Evolutionary conservation across 2,329 filamentous ascomycete species (phyloP), one percentile per base, ranked within the genome.

Genomic region (Microsporum canis): DNA sequence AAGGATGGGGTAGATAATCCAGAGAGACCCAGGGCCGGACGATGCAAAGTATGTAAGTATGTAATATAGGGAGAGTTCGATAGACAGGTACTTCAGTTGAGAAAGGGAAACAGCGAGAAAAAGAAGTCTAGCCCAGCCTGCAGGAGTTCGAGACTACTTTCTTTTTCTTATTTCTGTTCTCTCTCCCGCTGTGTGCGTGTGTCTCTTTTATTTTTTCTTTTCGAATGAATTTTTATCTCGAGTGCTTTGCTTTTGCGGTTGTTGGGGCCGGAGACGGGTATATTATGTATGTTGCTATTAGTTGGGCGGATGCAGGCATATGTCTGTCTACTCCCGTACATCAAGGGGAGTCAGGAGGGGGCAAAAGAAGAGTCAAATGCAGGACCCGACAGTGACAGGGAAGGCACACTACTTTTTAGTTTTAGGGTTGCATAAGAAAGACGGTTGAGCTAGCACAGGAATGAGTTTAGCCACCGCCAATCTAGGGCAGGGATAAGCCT

Each of bases 361-460:
- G 36, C 57, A 45, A 47, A 43, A 17, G 23, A 23, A 29, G 17
- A 57, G 38, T 57, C 47, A 53, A 57, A 57, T 57, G 55, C 55
- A 57, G 55, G 55, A 57, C 55, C 55, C 55, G 38, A 31, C 12
- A 41, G 17, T 57, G 55, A 57, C 55, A 57, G 55, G 55, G 55
- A 39, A 39, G 17, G 23, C 14, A 7, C 55, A 23, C 38, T 57
- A 34, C 55, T 57, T 57, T 36, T 57, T 57, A 39, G 34, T 43
- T 23, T 58, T 58, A 58, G 41, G 57, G 57, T 58, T 58, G 57
- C 57, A 58, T 58, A 41, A 34, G 29, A 43, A 43, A 41, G 41
- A 43, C 29, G 57, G 38, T 58, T 38, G 41, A 58, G 39, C 57
- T 58, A 58, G 57, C 38, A 43, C 41, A 34, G 57, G 41, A 45